Evolutionary conservation across 148 eudicot species (phyloP), one percentile per base, ranked within the genome.

Genomic region (Chenopodium suecicum): DNA sequence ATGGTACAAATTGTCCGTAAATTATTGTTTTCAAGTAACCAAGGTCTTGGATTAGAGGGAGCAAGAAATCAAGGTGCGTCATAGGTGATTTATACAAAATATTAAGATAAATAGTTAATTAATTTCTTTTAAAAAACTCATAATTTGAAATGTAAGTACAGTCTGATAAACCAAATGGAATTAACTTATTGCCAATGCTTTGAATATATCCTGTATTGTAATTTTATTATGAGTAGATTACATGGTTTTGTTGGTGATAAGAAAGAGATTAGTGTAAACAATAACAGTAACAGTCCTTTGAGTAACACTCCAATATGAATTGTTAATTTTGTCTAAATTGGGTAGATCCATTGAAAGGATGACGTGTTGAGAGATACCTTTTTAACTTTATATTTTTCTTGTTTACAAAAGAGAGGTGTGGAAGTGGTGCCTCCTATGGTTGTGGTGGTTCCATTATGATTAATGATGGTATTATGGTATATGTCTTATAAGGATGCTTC

Each of bases 141-240:
- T 22, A 32, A 29, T 20, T 32, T 58, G 0, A 11, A 74, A 9
- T 60, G 48, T 64, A 20, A 11, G 41, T 29, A 8, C 37, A 14
- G 3, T 27, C 4, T 67, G 19, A 13, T 67, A 31, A 52, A 50
- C 27, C 14, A 70, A 79, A 52, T 32, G 75, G 29, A n/a, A 22
- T 7, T 34, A 25, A 79, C 3, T 27, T 2, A 78, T 78, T 78
- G 72, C 80, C 62, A 66, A 37, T n/a, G 44, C 46, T 41, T 25
- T 78, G 29, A 31, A 32, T 68, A 48, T 31, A 22, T 17, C 41
- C 46, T 10, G 64, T 27, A 31, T 68, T 34, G 74, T 52, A 52
- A 20, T 70, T 68, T 74, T 19, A 78, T 7, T 23, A 50, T 66
- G 29, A 27, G 46, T 22, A 27, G 44, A 78, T 20, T 79, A 7